A percentile compares a stretch with the other conserved stretches of the same genome.
These are phyloP conservation scores for Suillus bovinus DNA, from an alignment of 768 basidiomycete species.

Conservation along the genomic window DNA sequence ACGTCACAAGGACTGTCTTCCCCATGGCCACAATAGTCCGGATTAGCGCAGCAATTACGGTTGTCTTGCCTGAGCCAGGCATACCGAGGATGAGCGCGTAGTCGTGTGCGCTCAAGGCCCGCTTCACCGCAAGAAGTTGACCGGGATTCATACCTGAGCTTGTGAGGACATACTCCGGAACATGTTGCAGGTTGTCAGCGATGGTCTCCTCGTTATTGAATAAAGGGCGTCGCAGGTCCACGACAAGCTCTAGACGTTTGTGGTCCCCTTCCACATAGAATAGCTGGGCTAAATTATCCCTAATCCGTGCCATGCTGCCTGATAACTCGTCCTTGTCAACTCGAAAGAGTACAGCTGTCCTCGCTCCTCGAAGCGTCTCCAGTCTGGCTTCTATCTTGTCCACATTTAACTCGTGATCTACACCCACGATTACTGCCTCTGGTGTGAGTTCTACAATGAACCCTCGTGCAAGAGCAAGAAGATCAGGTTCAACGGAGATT, in stretches of 20 bases:
- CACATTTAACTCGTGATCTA: conserved; percentile 75
- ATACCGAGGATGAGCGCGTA: conserved; percentile 94
- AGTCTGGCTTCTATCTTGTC: conserved; percentile 46
- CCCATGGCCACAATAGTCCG: conserved; percentile 73
- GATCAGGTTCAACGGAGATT: conserved; percentile 81
- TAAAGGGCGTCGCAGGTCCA: conserved; percentile 71
- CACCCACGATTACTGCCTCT: conserved; percentile 66
- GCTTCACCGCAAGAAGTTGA: conserved; percentile 71
- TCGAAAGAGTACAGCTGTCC: conserved; percentile 53
- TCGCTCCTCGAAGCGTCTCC: conserved; percentile 22
- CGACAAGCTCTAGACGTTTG: conserved; percentile 69
- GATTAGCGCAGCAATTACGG: conserved; percentile 89
- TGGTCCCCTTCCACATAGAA: conserved; percentile 81
- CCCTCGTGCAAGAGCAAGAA: conserved; percentile 84
- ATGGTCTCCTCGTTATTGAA: conserved; percentile 47
- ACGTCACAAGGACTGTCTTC: conserved; percentile 86
- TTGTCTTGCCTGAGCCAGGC: conserved; percentile 99
- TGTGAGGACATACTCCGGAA: conserved; percentile 32
- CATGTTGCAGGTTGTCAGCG: conserved; percentile 12
- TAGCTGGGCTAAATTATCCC: conserved; percentile 86
- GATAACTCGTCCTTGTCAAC: conserved; percentile 94
- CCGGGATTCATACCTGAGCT: conserved; percentile 60
- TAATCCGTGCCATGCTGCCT: conserved; percentile 82
- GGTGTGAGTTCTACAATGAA: conserved; percentile 76
- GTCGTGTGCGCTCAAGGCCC: conserved; percentile 78